Conservation (phyloP, 2,329 filamentous ascomycete species). For the Exophiala mesophila region DNA sequence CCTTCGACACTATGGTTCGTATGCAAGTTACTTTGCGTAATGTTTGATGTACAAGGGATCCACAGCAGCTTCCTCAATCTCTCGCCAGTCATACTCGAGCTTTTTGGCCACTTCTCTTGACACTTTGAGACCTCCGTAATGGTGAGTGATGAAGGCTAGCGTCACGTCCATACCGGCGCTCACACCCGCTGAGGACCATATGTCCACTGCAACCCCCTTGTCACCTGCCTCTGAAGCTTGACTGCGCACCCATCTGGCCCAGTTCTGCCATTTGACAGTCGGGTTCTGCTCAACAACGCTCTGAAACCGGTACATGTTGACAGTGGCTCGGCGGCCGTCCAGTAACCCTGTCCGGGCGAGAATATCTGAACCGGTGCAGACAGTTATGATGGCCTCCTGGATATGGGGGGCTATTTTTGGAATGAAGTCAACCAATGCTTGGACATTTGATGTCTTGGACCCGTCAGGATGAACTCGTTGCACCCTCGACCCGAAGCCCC, state of each 20-base stretch:
- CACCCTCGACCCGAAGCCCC: slow-evolving; percentile 49
- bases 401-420: slow-evolving; percentile 14
- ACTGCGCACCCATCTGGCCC: slow-evolving; percentile 55
- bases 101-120: slow-evolving; percentile 46
- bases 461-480: slow-evolving; percentile 17
- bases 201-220: slow-evolving; percentile 19
- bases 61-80: slow-evolving; percentile 30
- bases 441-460: slow-evolving; percentile 15
- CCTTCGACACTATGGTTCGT: no score
- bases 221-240: slow-evolving; percentile 14
- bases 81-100: slow-evolving; percentile 57
- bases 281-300: slow-evolving; percentile 45
- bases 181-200: slow-evolving; percentile 63
- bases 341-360: slow-evolving; percentile 57
- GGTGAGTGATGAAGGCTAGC: slow-evolving; percentile 51
- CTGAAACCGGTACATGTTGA: slow-evolving; percentile 58
- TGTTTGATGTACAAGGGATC: slow-evolving; percentile 21
- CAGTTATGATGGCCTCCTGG: slow-evolving; percentile 45
- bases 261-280: slow-evolving; percentile 55
- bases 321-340: slow-evolving; percentile 58
- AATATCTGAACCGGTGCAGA: slow-evolving; percentile 62
- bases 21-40: no score
- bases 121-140: slow-evolving; percentile 49
- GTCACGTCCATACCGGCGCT: slow-evolving; percentile 59
- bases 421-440: slow-evolving; percentile 18